Evolutionary conservation across 495 filamentous ascomycete species (phyloP), one percentile per base, ranked within the genome.

Genomic region (Penicillium desertorum): DNA sequence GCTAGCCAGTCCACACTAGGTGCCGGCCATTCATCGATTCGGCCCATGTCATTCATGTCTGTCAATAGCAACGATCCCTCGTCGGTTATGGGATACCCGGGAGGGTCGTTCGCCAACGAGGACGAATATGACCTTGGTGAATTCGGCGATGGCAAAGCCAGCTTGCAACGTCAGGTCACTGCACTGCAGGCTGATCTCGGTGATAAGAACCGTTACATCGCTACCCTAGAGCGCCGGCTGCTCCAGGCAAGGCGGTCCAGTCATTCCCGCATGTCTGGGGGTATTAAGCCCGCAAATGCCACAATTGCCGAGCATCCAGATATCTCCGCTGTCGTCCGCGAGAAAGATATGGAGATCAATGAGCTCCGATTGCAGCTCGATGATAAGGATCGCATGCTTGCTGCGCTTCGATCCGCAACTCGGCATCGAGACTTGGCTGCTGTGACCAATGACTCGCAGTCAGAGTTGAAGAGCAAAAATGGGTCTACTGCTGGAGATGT

Each of bases 171-270:
- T 20, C 95, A 97, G 64, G 88, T 96, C 55, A 83, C 86, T 36
- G 89, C 94, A 2, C 77, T 98, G 37, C 95, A 95, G 69, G 87
- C 91, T n/a, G 94, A 98, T 71, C 82, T 98, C 9, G 81, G 80
- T 11, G 95, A 98, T 73, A 97, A 96, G 75, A 96, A 95, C 61
- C 89, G 95, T 42, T 98, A 98, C 69, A 96, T 98, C 60, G 81
- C 87, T 25, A 97, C 93, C 0, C 76, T 98, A 2, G 94, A 98
- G 76, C 91, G 93, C 66, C 86, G 94, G 9, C 77, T 98, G 0
- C 79, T 98, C 16, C 94, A 98, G 67, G 94, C 95, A 22, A 82
- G 95, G 51, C 86, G 94, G 22, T 90, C 91, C 10, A 96, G 92
- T 71, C 91, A 95, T 51, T 90, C 89, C 2, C 83, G 92, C 23